These are phyloP conservation scores for Chlamydomonas asymmetrica DNA, from an alignment of 139 green algal genomes.

Conservation along the genomic window DNA sequence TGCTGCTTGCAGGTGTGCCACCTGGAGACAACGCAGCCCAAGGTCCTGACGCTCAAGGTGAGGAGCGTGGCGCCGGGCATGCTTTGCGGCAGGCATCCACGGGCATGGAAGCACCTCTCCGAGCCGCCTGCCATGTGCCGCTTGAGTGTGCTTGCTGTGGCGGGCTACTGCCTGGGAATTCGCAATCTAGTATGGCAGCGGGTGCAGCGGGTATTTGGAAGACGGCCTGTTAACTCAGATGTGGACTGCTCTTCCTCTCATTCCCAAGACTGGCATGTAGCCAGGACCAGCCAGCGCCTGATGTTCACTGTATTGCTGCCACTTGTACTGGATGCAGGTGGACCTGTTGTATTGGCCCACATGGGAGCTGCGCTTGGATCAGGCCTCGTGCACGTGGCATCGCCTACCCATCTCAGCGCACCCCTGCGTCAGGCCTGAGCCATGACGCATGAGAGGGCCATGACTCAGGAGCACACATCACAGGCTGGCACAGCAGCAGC, in stretches of 20 bases:
- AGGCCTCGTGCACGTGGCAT: conserved; percentile 54
- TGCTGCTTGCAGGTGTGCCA: conserved; percentile 70
- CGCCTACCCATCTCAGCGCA: too few relatives aligned
- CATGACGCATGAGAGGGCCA: too few relatives aligned
- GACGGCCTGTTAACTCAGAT: not conserved
- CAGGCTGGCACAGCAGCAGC: too few relatives aligned
- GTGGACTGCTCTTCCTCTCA: not conserved
- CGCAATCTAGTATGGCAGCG: too few relatives aligned
- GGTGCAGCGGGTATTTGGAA: not conserved
- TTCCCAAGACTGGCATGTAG: conserved; percentile 25
- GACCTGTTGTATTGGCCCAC: conserved; percentile 89
- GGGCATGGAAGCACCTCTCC: not conserved
- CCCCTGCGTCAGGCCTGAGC: too few relatives aligned
- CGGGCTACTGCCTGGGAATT: too few relatives aligned
- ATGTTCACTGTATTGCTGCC: not conserved
- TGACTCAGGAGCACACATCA: too few relatives aligned
- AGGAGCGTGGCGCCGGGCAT: not conserved
- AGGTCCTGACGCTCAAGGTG: conserved; percentile 77
- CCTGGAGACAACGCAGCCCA: conserved; percentile 70
- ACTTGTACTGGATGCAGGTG: too few relatives aligned
- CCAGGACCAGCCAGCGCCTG: conserved; percentile 1
- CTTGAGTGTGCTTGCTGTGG: not conserved
- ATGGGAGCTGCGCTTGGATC: conserved; percentile 66
- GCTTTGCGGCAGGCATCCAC: not conserved
- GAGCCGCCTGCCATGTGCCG: not conserved